phyloP scores from a whole-genome alignment of 2,329 filamentous ascomycete genomes.

The Clarireedia sp. region DNA sequence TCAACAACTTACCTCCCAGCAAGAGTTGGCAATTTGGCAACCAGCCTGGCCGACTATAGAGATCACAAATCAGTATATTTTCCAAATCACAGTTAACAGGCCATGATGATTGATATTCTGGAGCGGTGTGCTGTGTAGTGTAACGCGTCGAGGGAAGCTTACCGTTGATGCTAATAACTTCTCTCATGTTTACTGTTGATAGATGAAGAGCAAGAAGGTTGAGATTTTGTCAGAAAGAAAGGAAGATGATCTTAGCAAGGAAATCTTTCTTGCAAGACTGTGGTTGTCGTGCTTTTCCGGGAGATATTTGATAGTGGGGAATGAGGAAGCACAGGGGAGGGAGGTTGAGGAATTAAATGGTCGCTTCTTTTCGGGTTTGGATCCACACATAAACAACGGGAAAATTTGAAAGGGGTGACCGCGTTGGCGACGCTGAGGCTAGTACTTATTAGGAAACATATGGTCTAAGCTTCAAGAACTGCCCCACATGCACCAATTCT shows the following conservation, averaged over 20 bases:
- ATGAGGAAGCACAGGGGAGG: conserved; percentile 5
- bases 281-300: conserved; percentile 12
- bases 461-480: conserved; percentile 2
- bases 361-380: conserved; percentile 5
- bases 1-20: conserved; percentile 85
- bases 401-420: conserved; percentile 6
- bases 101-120: neutral
- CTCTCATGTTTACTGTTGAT: conserved; percentile 67
- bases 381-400: conserved; percentile 8
- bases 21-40: conserved; percentile 99
- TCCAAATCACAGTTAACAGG: conserved; percentile 15
- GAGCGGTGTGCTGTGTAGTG: conserved; percentile 33
- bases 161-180: conserved; percentile 99
- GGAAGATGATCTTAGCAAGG: conserved; percentile 9
- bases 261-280: conserved; percentile 10
- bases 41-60: conserved; percentile 92
- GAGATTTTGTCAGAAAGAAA: conserved; percentile 2
- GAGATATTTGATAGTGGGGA: conserved; percentile 20
- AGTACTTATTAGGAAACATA: conserved; percentile 3
- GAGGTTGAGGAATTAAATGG: conserved; percentile 12
- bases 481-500: neutral
- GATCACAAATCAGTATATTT: conserved; percentile 21
- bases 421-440: neutral
- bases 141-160: conserved; percentile 36
- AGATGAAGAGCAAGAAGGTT: conserved; percentile 18